Conservation (phyloP, 2,329 filamentous ascomycete genomes). For the Fusarium xyrophilum region DNA sequence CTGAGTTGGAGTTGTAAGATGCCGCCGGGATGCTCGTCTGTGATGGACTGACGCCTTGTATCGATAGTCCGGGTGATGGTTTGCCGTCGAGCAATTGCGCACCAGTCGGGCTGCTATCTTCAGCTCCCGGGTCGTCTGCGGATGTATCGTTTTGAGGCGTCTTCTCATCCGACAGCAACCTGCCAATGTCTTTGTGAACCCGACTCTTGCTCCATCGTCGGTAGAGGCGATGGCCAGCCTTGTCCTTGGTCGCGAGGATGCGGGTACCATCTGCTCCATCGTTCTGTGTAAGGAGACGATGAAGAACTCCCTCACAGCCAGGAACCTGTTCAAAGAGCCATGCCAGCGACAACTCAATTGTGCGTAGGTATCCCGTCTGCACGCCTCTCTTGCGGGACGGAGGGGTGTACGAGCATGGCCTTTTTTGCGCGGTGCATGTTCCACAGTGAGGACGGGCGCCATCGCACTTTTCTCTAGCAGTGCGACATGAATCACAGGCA, state of each 20-base stretch:
- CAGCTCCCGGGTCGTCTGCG: slow-evolving; percentile 45
- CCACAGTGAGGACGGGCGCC: slow-evolving; percentile 71
- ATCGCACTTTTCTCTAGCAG: slow-evolving; percentile 75
- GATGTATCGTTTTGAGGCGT: slow-evolving; percentile 45
- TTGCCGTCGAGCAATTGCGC: slow-evolving; percentile 29
- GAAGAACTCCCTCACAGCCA: slow-evolving; percentile 64
- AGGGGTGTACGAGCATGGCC: slow-evolving; percentile 74
- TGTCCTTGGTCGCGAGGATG: slow-evolving; percentile 60
- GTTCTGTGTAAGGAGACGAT: slow-evolving; percentile 58
- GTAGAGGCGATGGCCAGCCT: slow-evolving; percentile 63
- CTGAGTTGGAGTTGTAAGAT: slow-evolving; percentile 7
- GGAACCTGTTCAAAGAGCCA: slow-evolving; percentile 69
- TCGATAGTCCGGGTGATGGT: slow-evolving; percentile 28
- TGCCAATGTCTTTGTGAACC: slow-evolving; percentile 68
- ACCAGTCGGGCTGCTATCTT: slow-evolving; percentile 40
- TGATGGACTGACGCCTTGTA: slow-evolving; percentile 19
- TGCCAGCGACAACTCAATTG: slow-evolving; percentile 72
- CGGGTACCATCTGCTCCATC: slow-evolving; percentile 50
- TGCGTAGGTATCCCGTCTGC: slow-evolving; percentile 80
- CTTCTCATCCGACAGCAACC: slow-evolving; percentile 60
- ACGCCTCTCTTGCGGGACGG: slow-evolving; percentile 79
- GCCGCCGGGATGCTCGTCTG: slow-evolving; percentile 10
- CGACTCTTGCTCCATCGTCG: slow-evolving; percentile 68
- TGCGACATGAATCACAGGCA: slow-evolving; percentile 73
- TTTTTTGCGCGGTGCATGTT: slow-evolving; percentile 68